Conservation (phyloP, 805 yeast species). For the Yarrowia hollandica region DNA sequence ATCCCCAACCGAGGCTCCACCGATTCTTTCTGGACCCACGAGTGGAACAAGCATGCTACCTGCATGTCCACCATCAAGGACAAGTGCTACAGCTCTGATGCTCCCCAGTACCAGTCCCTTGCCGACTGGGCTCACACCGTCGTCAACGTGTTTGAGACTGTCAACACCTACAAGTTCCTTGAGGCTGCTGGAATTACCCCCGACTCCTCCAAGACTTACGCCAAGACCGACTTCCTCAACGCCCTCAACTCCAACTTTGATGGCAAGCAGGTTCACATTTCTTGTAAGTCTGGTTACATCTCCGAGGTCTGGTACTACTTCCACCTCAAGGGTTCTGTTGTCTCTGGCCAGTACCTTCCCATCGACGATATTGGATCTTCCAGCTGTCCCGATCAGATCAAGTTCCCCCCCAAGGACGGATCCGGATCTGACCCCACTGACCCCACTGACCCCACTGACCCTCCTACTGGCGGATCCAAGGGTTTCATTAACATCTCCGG, state of each 20-base stretch:
- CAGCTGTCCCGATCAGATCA: slow-evolving; percentile 74
- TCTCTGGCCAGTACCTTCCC: slow-evolving; percentile 62
- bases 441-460: slow-evolving; percentile 36
- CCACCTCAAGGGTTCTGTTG: slow-evolving; percentile 69
- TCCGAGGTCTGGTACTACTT: slow-evolving; percentile 81
- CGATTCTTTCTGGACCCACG: slow-evolving; percentile 80
- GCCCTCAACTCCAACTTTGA: slow-evolving; percentile 44
- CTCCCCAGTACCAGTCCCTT: slow-evolving; percentile 46
- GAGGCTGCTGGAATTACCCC: slow-evolving; percentile 72
- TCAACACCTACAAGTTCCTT: slow-evolving; percentile 70
- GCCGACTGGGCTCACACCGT: slow-evolving; percentile 69
- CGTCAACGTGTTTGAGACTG: slow-evolving; percentile 54
- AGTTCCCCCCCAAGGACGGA: slow-evolving; percentile 62
- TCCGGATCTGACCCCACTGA: slow-evolving; percentile 31
- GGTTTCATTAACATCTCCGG: slow-evolving; percentile 55
- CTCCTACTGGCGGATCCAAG: slow-evolving; percentile 36
- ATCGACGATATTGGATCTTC: slow-evolving; percentile 54
- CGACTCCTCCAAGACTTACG: slow-evolving; percentile 54
- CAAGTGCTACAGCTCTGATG: slow-evolving; percentile 53
- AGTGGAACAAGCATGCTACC: slow-evolving; percentile 91
- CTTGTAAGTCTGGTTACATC: slow-evolving; percentile 56
- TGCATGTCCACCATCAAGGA: slow-evolving; percentile 82
- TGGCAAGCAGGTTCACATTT: slow-evolving; percentile 56
- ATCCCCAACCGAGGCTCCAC: slow-evolving; percentile 69
- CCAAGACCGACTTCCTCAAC: slow-evolving; percentile 46